These are phyloP conservation scores for Coprinellus micaceus DNA, from an alignment of 768 basidiomycete species.

Conservation along the genomic window DNA sequence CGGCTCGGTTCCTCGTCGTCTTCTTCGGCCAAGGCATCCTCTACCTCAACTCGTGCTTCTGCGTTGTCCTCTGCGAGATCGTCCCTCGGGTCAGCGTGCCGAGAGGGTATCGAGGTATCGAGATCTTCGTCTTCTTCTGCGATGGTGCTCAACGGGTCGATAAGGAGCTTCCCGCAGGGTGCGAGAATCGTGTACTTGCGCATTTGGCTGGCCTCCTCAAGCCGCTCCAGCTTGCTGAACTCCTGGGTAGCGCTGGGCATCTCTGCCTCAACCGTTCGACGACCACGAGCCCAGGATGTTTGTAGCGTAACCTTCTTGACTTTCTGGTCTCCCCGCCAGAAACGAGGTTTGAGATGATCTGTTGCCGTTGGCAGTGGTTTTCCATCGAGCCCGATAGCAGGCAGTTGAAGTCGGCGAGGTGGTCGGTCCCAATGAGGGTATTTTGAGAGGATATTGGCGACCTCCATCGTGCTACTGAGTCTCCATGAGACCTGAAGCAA, in stretches of 20 bases:
- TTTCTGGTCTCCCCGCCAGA: slow-evolving; percentile 26
- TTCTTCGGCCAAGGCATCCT: not conserved
- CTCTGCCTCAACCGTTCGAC: not conserved
- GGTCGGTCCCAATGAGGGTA: slow-evolving; percentile 34
- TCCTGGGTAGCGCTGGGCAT: not conserved
- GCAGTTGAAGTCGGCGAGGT: slow-evolving; percentile 27
- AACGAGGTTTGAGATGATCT: slow-evolving; percentile 31
- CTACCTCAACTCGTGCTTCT: not conserved
- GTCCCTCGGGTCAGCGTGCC: not conserved
- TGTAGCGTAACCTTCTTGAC: slow-evolving; percentile 22
- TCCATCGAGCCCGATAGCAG: slow-evolving; percentile 16
- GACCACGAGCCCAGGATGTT: slow-evolving; percentile 27
- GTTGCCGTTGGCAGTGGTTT: slow-evolving; percentile 15
- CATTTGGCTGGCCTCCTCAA: not conserved
- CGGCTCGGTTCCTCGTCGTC: not conserved
- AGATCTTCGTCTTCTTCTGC: not conserved
- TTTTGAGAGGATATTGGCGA: slow-evolving; percentile 26
- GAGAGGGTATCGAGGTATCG: not conserved
- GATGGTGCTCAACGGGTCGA: not conserved
- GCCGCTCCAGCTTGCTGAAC: not conserved
- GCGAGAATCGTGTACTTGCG: not conserved
- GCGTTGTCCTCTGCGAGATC: not conserved
- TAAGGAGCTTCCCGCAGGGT: not conserved
- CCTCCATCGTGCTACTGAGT: slow-evolving; percentile 25
- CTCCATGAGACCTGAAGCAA: slow-evolving; percentile 21